Percentiles rank a stretch among this genome's conserved stretches.
Evolutionary conservation across 208 protist species (phyloP).

Genomic region (Spongospora subterranea): DNA sequence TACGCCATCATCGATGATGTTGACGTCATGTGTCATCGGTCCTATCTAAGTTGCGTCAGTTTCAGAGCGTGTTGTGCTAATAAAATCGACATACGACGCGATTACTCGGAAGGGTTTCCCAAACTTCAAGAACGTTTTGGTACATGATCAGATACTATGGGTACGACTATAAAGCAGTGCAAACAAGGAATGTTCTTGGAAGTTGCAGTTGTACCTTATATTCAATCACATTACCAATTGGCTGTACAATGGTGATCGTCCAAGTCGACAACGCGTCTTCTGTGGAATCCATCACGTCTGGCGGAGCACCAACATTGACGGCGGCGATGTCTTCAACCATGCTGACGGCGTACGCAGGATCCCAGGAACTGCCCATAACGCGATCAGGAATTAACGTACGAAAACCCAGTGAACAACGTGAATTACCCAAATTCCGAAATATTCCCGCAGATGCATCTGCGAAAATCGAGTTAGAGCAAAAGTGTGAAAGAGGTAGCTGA

Average conservation of each 20-base stretch:
- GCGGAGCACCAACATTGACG: neutral
- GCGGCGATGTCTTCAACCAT: neutral
- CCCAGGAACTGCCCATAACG: constrained; percentile 44
- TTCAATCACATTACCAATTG: neutral
- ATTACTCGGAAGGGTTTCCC: constrained; percentile 15
- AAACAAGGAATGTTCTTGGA: neutral
- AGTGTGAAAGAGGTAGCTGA: neutral
- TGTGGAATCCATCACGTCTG: constrained; percentile 9
- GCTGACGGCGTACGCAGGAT: neutral
- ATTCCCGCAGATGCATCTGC: neutral
- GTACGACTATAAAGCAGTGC: neutral
- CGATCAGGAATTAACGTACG: neutral
- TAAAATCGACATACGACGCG: constrained; percentile 6
- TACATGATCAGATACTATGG: constrained; percentile 45
- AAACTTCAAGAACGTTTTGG: constrained; percentile 47
- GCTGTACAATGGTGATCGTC: neutral
- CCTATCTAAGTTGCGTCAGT: too few species aligned
- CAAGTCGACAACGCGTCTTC: constrained; percentile 47
- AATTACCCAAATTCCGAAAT: neutral
- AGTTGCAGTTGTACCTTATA: constrained; percentile 39
- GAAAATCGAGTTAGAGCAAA: neutral
- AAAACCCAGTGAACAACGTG: neutral
- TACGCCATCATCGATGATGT: constrained; percentile 50
- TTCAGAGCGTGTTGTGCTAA: neutral
- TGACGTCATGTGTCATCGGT: neutral